Base-by-base conservation (phyloP, 345 rosid genomes). In the Boechera retrofracta region DNA sequence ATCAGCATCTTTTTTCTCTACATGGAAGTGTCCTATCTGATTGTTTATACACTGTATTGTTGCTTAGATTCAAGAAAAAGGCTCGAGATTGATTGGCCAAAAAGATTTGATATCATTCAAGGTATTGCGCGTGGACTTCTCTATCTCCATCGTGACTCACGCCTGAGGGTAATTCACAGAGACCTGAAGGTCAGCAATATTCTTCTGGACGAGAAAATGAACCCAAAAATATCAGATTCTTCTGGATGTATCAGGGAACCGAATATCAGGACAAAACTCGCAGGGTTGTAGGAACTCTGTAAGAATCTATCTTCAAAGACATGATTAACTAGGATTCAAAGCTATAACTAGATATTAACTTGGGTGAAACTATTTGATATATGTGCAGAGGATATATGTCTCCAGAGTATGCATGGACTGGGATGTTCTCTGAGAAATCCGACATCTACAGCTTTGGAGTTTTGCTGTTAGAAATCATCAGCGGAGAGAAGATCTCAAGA, bases 391-490 rank as follows among this genome's bases (percentile, higher is more conserved):
- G 80, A 31, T 76, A 82, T 69, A 83, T 84, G 87, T 44, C 85
- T 63, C 87, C 86, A 0, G 90, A 87, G 74, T 87, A 87, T 49
- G 85, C 81, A 7, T 69, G 82, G 45, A 81, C 76, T 10, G 87
- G 88, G 1, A 60, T 75, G 33, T 87, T 83, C 73, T 83, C 86
- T 1, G 79, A 80, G 36, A 87, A 87, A 47, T 85, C 88, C 0
- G 87, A 85, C 32, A 78, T 87, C 2, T 85, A 83, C 26, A 82
- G 85, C 77, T 85, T 83, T 1, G 87, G 85, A 15, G 87, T 85
- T 29, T 12, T 82, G 35, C 35, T 85, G 47, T 11, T 67, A 28
- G 79, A 75, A 47, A 75, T 76, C 16, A 76, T 76, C 15, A 67
- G 62, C 5, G 63, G 73, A 1, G 47, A 76, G 5, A 76, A 61